phyloP scores from a whole-genome alignment of 2,329 filamentous ascomycete genomes.

The Emergomyces pasteurianus region DNA sequence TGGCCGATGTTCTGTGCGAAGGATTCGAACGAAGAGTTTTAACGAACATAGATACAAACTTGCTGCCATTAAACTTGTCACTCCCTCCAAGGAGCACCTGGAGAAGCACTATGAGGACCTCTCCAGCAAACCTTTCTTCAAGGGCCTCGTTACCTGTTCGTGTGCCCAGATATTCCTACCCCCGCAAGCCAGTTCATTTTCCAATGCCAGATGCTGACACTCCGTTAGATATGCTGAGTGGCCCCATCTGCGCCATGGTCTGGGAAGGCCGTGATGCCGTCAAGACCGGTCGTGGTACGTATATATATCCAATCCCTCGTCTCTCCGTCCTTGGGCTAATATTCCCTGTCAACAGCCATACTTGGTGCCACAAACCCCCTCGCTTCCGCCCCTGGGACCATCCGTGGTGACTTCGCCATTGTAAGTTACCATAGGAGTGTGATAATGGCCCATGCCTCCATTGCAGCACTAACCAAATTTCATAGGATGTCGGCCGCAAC shows the following conservation, averaged over 20 bases:
- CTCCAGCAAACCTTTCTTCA: constrained; percentile 91
- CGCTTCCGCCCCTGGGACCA: constrained; percentile 88
- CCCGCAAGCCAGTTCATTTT: not conserved
- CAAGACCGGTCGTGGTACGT: constrained; percentile 88
- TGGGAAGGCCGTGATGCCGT: constrained; percentile 98
- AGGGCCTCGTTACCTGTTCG: constrained; percentile 81
- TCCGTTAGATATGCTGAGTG: constrained; percentile 76
- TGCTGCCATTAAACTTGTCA: constrained; percentile 88
- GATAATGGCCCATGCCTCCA: not conserved
- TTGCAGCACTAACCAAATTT: constrained; percentile 8
- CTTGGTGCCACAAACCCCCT: constrained; percentile 99
- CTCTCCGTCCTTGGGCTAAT: constrained; percentile 11
- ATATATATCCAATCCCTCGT: not conserved
- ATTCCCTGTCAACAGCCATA: constrained; percentile 45
- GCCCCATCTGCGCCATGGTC: constrained; percentile 97
- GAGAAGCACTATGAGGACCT: constrained; percentile 97
- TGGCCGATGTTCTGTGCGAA: constrained; percentile 1
- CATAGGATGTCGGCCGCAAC: constrained; percentile 78
- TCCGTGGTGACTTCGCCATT: constrained; percentile 86
- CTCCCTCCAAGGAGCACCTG: constrained; percentile 85
- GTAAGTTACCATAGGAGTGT: constrained; percentile 28
- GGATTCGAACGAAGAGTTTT: not conserved
- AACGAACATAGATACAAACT: constrained; percentile 72
- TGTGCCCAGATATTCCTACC: constrained; percentile 10
- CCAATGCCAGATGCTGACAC: not conserved